Evolutionary conservation across 768 basidiomycete species (phyloP), one percentile per base, ranked within the genome.

Genomic region (Boletus vinaceobasis): DNA sequence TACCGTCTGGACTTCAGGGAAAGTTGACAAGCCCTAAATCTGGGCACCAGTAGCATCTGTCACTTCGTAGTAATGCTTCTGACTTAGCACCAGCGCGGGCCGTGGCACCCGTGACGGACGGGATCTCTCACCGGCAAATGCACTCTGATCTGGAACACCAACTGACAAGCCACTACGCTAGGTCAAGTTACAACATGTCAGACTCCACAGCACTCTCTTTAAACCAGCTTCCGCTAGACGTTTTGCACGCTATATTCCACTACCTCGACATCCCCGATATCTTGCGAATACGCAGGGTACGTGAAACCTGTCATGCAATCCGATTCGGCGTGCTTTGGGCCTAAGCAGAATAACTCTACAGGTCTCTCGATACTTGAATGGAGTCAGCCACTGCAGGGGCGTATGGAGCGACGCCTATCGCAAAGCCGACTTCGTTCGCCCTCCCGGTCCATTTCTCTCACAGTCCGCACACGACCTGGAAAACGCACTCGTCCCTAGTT

Each of bases 401-500:
- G 15, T 67, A 15, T 66, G 65, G 65, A 53, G 53, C 13, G 23
- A 55, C 5, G 49, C 48, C n/a, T 64, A 64, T 54, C 53, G 61
- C 37, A 48, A 23, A 0, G 46, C 53, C 39, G n/a, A 45, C 5
- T 53, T 65, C 13, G 23, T 65, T 48, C 46, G 47, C 21, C 63
- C 55, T 26, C 60, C 65, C 1, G 65, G 65, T 0, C 65, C 62
- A 13, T 56, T 57, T 14, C 50, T 23, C 33, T 57, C 45, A 1
- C 63, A 65, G 21, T 52, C 56, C 5, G 50, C 55, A 7, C 33
- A 15, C 27, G 60, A 60, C 27, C 43, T 66, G 10, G 65, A 66
- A 54, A 33, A 43, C 1, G 40, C 31, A 1, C 53, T 67, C 17
- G 45, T 61, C n/a, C 15, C 51, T 3, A 54, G 60, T 27, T 57